Conservation (phyloP, 1,284 basidiomycete species). For the Coriolopsis trogii region DNA sequence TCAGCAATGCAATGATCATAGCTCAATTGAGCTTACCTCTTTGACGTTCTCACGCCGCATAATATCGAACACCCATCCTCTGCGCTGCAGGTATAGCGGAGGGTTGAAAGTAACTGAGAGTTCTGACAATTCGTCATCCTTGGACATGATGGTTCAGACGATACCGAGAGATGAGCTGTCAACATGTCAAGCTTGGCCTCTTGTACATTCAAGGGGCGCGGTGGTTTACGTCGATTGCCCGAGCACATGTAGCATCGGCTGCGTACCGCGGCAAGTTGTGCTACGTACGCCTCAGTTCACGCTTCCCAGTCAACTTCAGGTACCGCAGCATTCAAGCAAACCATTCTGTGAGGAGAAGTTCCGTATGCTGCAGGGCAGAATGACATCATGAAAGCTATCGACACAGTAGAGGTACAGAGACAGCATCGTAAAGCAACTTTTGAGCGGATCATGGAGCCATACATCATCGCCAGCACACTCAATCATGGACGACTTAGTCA, state of each 20-base stretch:
- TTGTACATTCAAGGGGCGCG: background rate
- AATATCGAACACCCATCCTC: constrained; percentile 70
- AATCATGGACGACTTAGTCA: constrained; percentile 57
- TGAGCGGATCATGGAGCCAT: constrained; percentile 21
- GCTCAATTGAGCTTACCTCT: constrained; percentile 46
- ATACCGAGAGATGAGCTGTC: background rate
- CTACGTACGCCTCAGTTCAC: too few species aligned
- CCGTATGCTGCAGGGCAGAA: constrained; percentile 10
- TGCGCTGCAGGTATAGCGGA: constrained; percentile 68
- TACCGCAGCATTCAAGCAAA: constrained; percentile 14
- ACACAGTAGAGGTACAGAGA: constrained; percentile 24
- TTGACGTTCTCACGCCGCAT: constrained; percentile 61
- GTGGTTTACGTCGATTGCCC: too few species aligned
- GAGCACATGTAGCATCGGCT: too few species aligned
- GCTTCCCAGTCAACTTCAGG: too few species aligned
- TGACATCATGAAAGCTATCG: constrained; percentile 21
- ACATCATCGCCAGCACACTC: constrained; percentile 23
- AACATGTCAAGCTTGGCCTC: background rate
- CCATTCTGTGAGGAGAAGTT: too few species aligned
- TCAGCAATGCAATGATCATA: too few species aligned
- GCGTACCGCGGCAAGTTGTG: too few species aligned
- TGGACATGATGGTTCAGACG: constrained; percentile 10
- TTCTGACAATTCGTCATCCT: constrained; percentile 29
- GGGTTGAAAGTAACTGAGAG: constrained; percentile 73
- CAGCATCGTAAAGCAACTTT: constrained; percentile 26